Conservation (phyloP, 768 basidiomycete species). For the Lentinula guzmanii region DNA sequence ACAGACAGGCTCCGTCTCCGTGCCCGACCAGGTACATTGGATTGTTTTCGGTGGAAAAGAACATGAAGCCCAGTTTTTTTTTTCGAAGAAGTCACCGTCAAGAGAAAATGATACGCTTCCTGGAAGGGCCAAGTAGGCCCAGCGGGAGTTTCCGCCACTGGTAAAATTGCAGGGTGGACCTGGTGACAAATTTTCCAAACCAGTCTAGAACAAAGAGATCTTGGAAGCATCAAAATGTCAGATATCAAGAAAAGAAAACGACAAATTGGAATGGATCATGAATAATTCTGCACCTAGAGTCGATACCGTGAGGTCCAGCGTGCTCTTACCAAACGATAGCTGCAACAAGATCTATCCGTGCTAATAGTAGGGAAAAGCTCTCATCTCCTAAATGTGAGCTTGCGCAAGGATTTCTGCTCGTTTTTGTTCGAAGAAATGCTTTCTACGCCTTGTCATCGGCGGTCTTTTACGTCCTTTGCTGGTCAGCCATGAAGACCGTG, state of each 20-base stretch:
- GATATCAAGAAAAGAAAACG: neutral
- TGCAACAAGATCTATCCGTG: too few species aligned
- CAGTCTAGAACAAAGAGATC: neutral
- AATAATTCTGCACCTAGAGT: neutral
- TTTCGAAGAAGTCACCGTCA: neutral
- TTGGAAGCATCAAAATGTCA: neutral
- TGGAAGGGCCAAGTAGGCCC: neutral
- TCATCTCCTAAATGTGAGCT: too few species aligned
- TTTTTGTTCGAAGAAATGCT: neutral
- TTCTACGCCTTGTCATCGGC: neutral
- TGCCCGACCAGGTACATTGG: neutral
- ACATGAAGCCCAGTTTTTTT: neutral
- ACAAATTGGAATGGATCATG: neutral
- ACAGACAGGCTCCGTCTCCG: neutral
- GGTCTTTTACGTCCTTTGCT: neutral
- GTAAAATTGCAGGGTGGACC: neutral
- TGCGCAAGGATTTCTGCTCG: neutral
- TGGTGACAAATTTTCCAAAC: neutral
- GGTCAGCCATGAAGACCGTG: neutral
- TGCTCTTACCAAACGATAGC: too few species aligned
- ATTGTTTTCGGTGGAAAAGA: neutral
- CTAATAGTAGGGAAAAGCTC: too few species aligned
- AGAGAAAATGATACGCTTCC: neutral
- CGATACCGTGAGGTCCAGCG: neutral
- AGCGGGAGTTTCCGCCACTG: neutral